phyloP scores from a whole-genome alignment of 352 stramenopile species.

The Phytophthora sp. region DNA sequence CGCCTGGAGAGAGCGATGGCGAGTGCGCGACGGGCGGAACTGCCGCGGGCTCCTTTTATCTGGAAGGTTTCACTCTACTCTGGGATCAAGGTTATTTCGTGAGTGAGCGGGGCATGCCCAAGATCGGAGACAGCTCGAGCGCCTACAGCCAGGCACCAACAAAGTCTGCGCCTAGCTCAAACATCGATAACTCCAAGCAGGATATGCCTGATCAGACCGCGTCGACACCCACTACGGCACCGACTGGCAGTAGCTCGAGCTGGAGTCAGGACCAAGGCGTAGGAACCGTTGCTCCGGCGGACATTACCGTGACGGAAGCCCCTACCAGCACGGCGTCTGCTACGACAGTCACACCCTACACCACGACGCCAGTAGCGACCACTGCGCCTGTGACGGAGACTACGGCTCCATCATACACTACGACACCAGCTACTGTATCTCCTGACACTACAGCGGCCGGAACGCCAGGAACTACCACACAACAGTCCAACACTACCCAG shows the following conservation, averaged over 20 bases:
- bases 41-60: slow-evolving; percentile 65
- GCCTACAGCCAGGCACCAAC: slow-evolving; percentile 1
- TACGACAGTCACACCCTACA: slow-evolving; percentile 16
- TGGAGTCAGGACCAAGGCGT: slow-evolving; percentile 21
- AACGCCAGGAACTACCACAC: slow-evolving; percentile 1
- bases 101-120: slow-evolving; percentile 30
- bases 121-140: slow-evolving; percentile 22
- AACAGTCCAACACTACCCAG: slow-evolving; percentile 2
- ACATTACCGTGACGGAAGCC: slow-evolving; percentile 11
- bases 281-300: slow-evolving; percentile 25
- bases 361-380: neutral
- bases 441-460: neutral
- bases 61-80: slow-evolving; percentile 53
- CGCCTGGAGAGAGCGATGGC: slow-evolving; percentile 68
- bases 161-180: slow-evolving; percentile 5
- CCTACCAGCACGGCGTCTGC: slow-evolving; percentile 6
- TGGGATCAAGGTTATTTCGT: slow-evolving; percentile 82
- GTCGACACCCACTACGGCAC: neutral
- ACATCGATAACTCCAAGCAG: slow-evolving; percentile 7
- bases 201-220: slow-evolving; percentile 4
- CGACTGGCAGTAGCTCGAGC: slow-evolving; percentile 18
- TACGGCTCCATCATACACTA: neutral
- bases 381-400: slow-evolving; percentile 10
- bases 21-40: slow-evolving; percentile 54
- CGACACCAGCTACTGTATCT: slow-evolving; percentile 2